phyloP scores from a whole-genome alignment of 371 early-diverging fungal genomes.

The Rhizomucor miehei region DNA sequence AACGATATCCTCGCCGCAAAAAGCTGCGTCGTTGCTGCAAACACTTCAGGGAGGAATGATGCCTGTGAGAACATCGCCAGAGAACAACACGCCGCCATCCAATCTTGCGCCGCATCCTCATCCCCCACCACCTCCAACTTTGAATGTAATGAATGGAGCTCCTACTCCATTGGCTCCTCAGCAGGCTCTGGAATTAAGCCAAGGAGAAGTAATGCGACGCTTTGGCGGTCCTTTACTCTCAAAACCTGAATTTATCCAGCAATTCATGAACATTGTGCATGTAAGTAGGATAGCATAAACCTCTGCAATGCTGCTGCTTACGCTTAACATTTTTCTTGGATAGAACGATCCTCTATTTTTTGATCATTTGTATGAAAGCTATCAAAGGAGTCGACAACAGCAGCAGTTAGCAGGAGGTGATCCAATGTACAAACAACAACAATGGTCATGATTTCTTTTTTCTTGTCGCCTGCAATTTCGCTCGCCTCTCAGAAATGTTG shows the following conservation, averaged over 20 bases:
- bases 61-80: neutral
- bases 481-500: too few relatives aligned
- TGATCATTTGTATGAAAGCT: conserved; percentile 15
- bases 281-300: conserved; percentile 20
- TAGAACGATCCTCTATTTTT: conserved; percentile 18
- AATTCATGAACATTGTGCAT: conserved; percentile 41
- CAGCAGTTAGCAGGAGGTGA: neutral
- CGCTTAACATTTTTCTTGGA: neutral
- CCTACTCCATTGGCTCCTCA: conserved; percentile 21
- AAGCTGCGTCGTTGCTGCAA: conserved; percentile 44
- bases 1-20: conserved; percentile 40
- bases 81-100: conserved; percentile 12
- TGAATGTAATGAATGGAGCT: conserved; percentile 15
- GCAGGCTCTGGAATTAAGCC: conserved; percentile 24
- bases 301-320: neutral
- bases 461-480: too few relatives aligned
- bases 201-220: conserved; percentile 25
- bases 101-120: conserved; percentile 10
- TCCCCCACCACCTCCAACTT: conserved; percentile 16
- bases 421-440: too few relatives aligned
- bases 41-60: conserved; percentile 30
- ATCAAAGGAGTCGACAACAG: neutral
- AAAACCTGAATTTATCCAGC: conserved; percentile 51
- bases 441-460: too few relatives aligned
- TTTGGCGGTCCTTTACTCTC: conserved; percentile 27